Base-by-base conservation (phyloP, 129 eudicot species). In the Ambrosia artemisiifolia region DNA sequence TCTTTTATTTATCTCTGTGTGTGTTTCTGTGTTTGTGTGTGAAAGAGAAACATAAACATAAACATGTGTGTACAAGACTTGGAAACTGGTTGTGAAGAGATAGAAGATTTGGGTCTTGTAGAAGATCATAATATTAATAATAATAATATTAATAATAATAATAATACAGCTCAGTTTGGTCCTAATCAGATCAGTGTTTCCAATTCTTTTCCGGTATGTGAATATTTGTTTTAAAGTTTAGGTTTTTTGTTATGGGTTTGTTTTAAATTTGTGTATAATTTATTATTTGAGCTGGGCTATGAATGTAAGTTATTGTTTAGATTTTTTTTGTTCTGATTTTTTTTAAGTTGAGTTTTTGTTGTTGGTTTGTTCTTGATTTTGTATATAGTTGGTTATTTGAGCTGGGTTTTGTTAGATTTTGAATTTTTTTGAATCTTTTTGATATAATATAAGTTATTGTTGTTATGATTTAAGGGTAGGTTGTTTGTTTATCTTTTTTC, bases 21-120 rank as follows among this genome's bases (percentile, higher is more conserved):
- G 44, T 40, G 44, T 40, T 77, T 48, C 24, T 17, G 78, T 63
- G 79, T 67, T 56, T 67, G 60, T 66, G 79, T 75, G 73, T 55
- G 79, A 40, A 40, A 67, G 69, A 69, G 65, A 76, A 63, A 75
- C 1, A 1, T 16, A 76, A 63, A 75, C 1, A 1, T 16, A 16
- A 83, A 74, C 57, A 90, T 90, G 96, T 85, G 94, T 78, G 80
- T 87, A 71, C 94, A 90, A 79, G 96, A 85, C 49, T 69, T 80
- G 73, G 92, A 89, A 44, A 72, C 77, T 74, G 88, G 67, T 64
- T 67, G 78, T 59, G 95, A 83, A 34, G 85, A 76, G 72, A 84
- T 82, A 70, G 89, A 89, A 35, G 78, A 83, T 57, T 47, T 80
- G 78, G 86, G 75, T 77, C 80, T 81, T 65, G 70, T 81, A 13